These are phyloP conservation scores for Scedosporium boydii DNA, from an alignment of 2,329 filamentous ascomycete genomes.

Conservation along the genomic window DNA sequence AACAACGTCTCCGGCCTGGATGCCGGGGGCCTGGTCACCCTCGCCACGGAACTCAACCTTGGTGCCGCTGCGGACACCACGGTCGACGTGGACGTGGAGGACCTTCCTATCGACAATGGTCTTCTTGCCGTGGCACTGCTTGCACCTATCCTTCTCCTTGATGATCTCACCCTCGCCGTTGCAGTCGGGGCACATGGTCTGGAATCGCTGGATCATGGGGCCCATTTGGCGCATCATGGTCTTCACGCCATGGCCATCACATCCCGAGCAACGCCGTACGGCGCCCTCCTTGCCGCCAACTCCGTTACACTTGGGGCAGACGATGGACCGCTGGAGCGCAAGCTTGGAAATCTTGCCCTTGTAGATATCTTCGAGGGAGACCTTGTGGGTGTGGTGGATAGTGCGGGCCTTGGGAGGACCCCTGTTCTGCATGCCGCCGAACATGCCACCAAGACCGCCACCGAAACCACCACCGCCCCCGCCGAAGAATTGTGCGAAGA, in stretches of 20 bases:
- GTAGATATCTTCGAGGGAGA: constrained; percentile 96
- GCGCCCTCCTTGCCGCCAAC: constrained; percentile 94
- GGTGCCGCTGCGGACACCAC: constrained; percentile 84
- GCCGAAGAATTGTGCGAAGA: constrained; percentile 96
- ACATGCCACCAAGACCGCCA: constrained; percentile 59
- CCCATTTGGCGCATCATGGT: constrained; percentile 99
- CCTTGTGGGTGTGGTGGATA: constrained; percentile 97
- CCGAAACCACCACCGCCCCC: constrained; percentile 57
- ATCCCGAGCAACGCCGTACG: constrained; percentile 86
- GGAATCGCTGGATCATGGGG: constrained; percentile 99
- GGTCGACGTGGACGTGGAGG: constrained; percentile 94
- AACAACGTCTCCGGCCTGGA: constrained; percentile 89
- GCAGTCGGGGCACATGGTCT: constrained; percentile 97
- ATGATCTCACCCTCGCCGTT: constrained; percentile 96
- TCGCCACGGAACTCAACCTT: constrained; percentile 97
- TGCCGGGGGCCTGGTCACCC: constrained; percentile 89
- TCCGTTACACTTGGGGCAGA: constrained; percentile 90
- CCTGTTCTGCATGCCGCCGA: constrained; percentile 67
- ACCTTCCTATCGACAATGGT: constrained; percentile 96
- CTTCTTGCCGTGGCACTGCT: constrained; percentile 95
- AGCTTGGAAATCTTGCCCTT: constrained; percentile 96
- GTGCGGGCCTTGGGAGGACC: constrained; percentile 85
- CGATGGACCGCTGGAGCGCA: constrained; percentile 92
- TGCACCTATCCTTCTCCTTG: constrained; percentile 95
- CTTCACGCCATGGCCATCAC: constrained; percentile 95